Base-by-base conservation (phyloP, 805 yeast species). In the Wickerhamiella occidentalis region DNA sequence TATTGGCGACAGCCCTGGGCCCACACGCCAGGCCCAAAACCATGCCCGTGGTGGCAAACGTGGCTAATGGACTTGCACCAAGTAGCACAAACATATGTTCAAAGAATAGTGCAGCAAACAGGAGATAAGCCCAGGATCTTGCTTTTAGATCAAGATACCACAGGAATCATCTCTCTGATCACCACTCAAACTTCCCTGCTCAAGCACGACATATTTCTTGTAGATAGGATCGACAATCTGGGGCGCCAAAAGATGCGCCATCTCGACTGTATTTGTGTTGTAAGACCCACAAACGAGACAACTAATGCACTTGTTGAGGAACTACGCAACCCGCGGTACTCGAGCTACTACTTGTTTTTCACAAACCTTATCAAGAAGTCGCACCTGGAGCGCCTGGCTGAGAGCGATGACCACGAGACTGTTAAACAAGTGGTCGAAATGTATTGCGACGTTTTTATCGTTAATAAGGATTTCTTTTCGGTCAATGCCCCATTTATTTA, bases 111-210 rank as follows among this genome's bases (percentile, higher is more conserved):
- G 12, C 55, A 53, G 3, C 59, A 49, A 28, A 58, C 56, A 37
- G 68, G 65, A n/a, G 59, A 63, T 46, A 64, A 61, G 53, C 79
- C 88, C 51, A 78, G 78, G 55, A 94, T 88, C 25, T 70, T 92
- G 33, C 70, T 92, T 36, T 72, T 92, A 50, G 98, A 92, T 61
- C 69, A 75, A 46, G 72, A 73, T 55, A 90, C 98, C 1, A 84
- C 94, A 5, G 73, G 87, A 0, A 78, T 87, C 21, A 76, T 92
- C 19, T 86, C 96, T n/a, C 73, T 92, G 75, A 79, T 83, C 57
- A 77, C 94, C 25, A 83, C 96, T 2, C 98, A 92, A 62, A 80
- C 94, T 2, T 83, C 80, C 50, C 71, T 92, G 41, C 72, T 92
- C 35, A 78, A 82, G 55, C 76, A 85, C 56, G 95, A 90, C 54